Conservation (phyloP, 1,284 basidiomycete genomes). For the Marasmius fiardii region DNA sequence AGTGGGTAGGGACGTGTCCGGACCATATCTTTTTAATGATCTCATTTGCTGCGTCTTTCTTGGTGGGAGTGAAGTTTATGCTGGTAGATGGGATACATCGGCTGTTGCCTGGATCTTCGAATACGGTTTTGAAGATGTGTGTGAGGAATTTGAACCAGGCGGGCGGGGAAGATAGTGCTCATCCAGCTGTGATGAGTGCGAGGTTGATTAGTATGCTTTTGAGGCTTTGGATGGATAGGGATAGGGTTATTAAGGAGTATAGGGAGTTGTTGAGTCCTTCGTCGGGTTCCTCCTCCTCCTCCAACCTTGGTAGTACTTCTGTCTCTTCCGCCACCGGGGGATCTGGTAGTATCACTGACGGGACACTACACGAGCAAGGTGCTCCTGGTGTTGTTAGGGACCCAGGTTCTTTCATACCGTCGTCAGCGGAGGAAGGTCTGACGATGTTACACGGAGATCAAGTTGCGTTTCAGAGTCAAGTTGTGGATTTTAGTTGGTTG, state of each 20-base stretch:
- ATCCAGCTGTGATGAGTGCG: neutral
- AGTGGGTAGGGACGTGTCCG: conserved; percentile 8
- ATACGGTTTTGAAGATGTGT: neutral
- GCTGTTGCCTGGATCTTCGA: conserved; percentile 9
- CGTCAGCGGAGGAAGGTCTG: too few relatives aligned
- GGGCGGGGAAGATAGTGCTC: neutral
- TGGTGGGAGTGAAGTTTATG: conserved; percentile 12
- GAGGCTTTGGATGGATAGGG: neutral
- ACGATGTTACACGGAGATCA: too few relatives aligned
- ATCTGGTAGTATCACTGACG: too few relatives aligned
- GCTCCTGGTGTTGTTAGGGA: too few relatives aligned
- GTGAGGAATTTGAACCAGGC: neutral
- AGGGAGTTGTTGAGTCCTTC: neutral
- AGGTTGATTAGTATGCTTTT: neutral
- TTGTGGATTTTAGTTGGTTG: conserved; percentile 1
- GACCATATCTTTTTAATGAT: conserved; percentile 13
- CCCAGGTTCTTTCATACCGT: neutral
- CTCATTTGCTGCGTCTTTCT: conserved; percentile 11
- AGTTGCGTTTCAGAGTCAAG: too few relatives aligned
- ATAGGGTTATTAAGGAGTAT: neutral
- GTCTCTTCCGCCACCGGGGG: too few relatives aligned
- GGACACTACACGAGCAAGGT: too few relatives aligned
- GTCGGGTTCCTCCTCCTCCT: neutral
- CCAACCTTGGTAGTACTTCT: too few relatives aligned
- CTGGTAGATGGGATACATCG: conserved; percentile 1